Percentiles rank a stretch among this genome's conserved stretches.
These are phyloP conservation scores for Calonectria ilicicola DNA, from an alignment of 2,329 filamentous ascomycete species.

Conservation along the genomic window DNA sequence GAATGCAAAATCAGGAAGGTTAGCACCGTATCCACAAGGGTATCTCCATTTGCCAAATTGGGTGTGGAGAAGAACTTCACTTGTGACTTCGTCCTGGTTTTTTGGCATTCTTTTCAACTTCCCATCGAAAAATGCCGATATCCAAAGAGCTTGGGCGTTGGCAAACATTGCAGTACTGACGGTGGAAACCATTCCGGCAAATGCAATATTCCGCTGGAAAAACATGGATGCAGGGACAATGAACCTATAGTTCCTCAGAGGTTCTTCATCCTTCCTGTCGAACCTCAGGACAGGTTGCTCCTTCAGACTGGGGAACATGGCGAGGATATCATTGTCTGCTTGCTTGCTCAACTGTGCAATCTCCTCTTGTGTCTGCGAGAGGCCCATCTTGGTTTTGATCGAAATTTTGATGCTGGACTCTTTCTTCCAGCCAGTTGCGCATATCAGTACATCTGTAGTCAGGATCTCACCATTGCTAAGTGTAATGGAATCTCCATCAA, in stretches of 20 bases:
- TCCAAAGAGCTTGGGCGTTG: slow-evolving; percentile 60
- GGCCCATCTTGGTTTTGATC: slow-evolving; percentile 7
- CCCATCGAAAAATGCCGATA: slow-evolving; percentile 66
- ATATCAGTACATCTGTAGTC: slow-evolving; percentile 59
- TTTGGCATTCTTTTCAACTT: slow-evolving; percentile 51
- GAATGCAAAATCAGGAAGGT: slow-evolving; percentile 77
- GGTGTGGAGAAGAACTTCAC: slow-evolving; percentile 70
- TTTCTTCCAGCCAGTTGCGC: slow-evolving; percentile 65
- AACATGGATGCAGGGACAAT: slow-evolving; percentile 34
- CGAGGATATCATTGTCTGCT: slow-evolving; percentile 30
- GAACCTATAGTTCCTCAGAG: slow-evolving; percentile 38
- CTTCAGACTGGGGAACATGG: slow-evolving; percentile 32
- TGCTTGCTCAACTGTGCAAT: slow-evolving; percentile 7
- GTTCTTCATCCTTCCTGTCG: slow-evolving; percentile 29
- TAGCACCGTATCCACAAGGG: slow-evolving; percentile 71
- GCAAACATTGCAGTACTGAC: slow-evolving; percentile 47
- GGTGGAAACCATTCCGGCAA: slow-evolving; percentile 45
- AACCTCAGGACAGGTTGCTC: slow-evolving; percentile 26
- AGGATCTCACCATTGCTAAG: slow-evolving; percentile 54
- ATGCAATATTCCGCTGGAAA: slow-evolving; percentile 44
- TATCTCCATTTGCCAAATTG: slow-evolving; percentile 78
- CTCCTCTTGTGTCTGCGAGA: neutral
- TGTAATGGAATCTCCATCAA: slow-evolving; percentile 53
- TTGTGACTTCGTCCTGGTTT: slow-evolving; percentile 53
- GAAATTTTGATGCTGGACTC: slow-evolving; percentile 56